Evolutionary conservation across 495 filamentous ascomycete genomes (phyloP), one percentile per base, ranked within the genome.

Genomic region (Penicillium psychrofluorescens): DNA sequence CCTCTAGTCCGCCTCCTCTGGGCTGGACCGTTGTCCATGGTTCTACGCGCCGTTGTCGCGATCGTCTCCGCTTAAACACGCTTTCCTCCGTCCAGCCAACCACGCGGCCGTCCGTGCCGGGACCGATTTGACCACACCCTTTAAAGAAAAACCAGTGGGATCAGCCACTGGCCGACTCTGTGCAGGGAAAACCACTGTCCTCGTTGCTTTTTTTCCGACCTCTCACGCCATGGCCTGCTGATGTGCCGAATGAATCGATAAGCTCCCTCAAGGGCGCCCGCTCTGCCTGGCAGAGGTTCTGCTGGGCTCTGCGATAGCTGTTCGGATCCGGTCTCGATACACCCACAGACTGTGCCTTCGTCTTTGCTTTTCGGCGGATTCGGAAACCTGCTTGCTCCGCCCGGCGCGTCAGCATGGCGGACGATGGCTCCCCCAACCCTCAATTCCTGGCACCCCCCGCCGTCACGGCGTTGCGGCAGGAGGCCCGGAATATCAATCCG

Each of bases 401-500:
- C 37, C 28, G 42, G 14, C 27, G 40, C 49, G 50, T 51, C 65
- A 75, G 46, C 35, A 75, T 75, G 71, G 64, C 70, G 49, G 56
- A 59, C 56, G 63, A 71, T 67, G 69, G 53, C 58, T 54, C 51
- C 40, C 47, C 62, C 40, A 67, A 55, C 48, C 55, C 56, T 32
- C 64, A 70, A 49, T 67, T 63, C 45, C 72, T 78, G 42, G 63
- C 67, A 40, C 70, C 72, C 38, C 74, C 74, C 29, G 68, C 68
- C 37, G 73, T 82, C 11, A 66, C 65, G 40, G 76, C 78, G 50
- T 52, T 82, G 43, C 67, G 71, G 51, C 69, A 74, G 55, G 73
- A 79, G 59, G 72, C 71, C 37, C 69, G 66, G 40, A 64, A 50
- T 8, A 54, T 63, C 48, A 55, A 61, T 47, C 60, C 66, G 46